These are phyloP conservation scores for Hordeum vulgare DNA, from an alignment of 176 grass and related monocot species.

Conservation along the genomic window DNA sequence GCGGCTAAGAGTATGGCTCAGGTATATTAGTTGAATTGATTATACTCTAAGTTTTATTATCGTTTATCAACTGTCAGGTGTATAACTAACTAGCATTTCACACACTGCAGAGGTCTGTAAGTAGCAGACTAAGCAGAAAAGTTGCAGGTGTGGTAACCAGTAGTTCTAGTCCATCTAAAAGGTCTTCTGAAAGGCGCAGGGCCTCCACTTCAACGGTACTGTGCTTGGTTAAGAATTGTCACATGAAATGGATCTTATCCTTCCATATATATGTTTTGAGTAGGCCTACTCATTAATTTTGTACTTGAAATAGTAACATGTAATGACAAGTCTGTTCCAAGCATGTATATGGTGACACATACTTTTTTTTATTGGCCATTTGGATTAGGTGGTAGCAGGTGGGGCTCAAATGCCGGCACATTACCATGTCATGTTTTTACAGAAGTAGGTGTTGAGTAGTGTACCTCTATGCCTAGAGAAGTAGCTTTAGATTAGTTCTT, in stretches of 20 bases:
- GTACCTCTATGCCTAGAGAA: background rate
- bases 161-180: slow-evolving; percentile 57
- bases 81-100: background rate
- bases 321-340: background rate
- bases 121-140: slow-evolving; percentile 65
- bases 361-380: background rate
- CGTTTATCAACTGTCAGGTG: slow-evolving; percentile 12
- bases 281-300: background rate
- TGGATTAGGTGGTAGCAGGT: background rate
- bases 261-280: background rate
- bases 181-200: slow-evolving; percentile 76
- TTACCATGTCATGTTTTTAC: background rate
- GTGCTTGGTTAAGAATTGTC: slow-evolving; percentile 4
- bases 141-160: slow-evolving; percentile 48
- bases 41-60: background rate
- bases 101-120: slow-evolving; percentile 56
- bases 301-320: background rate
- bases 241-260: background rate
- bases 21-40: slow-evolving; percentile 35
- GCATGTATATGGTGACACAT: background rate
- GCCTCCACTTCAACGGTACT: slow-evolving; percentile 52
- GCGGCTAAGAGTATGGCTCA: slow-evolving; percentile 75
- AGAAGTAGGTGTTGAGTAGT: background rate
- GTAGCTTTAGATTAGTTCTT: background rate
- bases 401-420: background rate